Base-by-base conservation (phyloP, 352 stramenopile species). In the Phytophthora sp. region DNA sequence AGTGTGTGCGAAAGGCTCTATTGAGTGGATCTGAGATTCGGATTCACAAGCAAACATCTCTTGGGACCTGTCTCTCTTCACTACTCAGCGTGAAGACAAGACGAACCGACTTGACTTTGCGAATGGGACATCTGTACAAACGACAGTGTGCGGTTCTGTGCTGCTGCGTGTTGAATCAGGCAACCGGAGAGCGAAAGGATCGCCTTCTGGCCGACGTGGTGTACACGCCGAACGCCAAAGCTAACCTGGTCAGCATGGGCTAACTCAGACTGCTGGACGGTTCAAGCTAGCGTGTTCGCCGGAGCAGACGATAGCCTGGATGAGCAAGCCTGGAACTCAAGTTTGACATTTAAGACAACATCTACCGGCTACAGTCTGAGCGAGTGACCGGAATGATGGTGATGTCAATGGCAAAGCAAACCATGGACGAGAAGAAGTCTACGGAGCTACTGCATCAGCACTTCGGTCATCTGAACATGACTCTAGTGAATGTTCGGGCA, bases 391-490 rank as follows among this genome's bases (percentile, higher is more conserved):
- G n/a, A n/a, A n/a, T n/a, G n/a, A n/a, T n/a, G n/a, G n/a, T 53
- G 23, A 57, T 41, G 35, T 24, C 26, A 13, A 16, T 53, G 39
- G 4, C 21, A 18, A 53, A 33, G 45, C 20, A 27, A 16, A 36
- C 7, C n/a, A 23, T 49, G 0, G 23, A 30, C 23, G 24, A n/a
- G 1, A 39, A 50, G 38, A 50, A 57, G 4, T 20, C 4, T 3
- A 57, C 51, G 45, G 44, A 31, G 5, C n/a, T 57, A 9, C 21
- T 63, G 13, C 50, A 57, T 20, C 35, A 50, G 15, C 36, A 36
- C 4, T 58, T 58, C 24, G 51, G 35, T 3, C 56, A 50, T 24
- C 6, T 65, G 24, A 31, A 12, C 26, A 57, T 65, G 57, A 6
- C 9, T 4, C 16, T 7, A 0, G 49, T 58, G 31, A 51, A 65